phyloP scores from a whole-genome alignment of 2,329 filamentous ascomycete species.

The Magnaporthales sp. region DNA sequence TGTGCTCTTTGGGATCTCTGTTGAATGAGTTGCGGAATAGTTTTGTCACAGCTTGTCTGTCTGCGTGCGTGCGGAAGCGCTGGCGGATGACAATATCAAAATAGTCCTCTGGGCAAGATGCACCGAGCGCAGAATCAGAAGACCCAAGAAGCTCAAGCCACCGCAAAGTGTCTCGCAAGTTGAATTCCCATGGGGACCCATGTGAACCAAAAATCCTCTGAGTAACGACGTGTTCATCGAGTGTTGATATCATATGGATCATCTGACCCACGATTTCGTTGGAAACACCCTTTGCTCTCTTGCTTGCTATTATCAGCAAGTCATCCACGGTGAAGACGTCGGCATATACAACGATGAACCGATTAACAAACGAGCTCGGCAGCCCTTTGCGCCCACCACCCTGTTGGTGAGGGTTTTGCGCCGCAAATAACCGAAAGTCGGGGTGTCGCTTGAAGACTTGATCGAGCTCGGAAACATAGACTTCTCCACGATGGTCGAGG shows the following conservation, averaged over 20 bases:
- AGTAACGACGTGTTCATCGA: constrained; percentile 63
- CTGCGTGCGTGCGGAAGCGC: constrained; percentile 67
- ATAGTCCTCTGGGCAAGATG: constrained; percentile 60
- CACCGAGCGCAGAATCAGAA: constrained; percentile 40
- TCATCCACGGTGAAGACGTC: constrained; percentile 80
- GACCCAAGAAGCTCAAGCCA: constrained; percentile 71
- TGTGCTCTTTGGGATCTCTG: constrained; percentile 40
- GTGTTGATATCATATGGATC: constrained; percentile 70
- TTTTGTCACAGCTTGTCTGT: constrained; percentile 55
- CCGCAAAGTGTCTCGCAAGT: constrained; percentile 78
- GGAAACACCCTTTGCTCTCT: constrained; percentile 61
- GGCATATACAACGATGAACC: constrained; percentile 95
- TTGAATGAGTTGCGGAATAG: constrained; percentile 62
- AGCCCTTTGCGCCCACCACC: constrained; percentile 91
- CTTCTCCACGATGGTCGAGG: constrained; percentile 89
- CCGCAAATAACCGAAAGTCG: constrained; percentile 89
- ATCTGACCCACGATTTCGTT: constrained; percentile 53
- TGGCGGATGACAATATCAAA: constrained; percentile 77
- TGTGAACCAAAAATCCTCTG: constrained; percentile 50
- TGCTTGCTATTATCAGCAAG: constrained; percentile 70
- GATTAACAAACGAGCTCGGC: constrained; percentile 92
- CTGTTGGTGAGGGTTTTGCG: constrained; percentile 96
- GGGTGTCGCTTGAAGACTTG: constrained; percentile 87
- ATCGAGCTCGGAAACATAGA: constrained; percentile 91
- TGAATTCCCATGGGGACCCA: constrained; percentile 90